phyloP scores from a whole-genome alignment of 441 rosid species.

The Geranium incanum region DNA sequence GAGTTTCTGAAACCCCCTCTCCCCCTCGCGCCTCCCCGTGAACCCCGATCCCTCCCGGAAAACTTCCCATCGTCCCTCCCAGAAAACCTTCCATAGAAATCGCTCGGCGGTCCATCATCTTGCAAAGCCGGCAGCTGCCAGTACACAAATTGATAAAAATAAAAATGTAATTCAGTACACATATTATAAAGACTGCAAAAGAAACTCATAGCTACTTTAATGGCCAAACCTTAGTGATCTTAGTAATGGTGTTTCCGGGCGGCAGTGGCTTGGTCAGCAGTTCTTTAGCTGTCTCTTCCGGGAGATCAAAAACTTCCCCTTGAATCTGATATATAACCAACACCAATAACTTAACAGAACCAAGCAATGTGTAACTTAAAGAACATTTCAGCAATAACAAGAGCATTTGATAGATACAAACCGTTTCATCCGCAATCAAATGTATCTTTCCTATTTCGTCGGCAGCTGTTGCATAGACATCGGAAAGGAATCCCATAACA shows the following conservation, averaged over 20 bases:
- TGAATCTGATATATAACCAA: slow-evolving; percentile 52
- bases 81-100: slow-evolving; percentile 75
- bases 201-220: not conserved
- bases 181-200: not conserved
- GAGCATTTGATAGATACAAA: slow-evolving; percentile 24
- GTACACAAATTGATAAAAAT: not conserved
- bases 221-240: slow-evolving; percentile 61
- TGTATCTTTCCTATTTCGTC: slow-evolving; percentile 85
- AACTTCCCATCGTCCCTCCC: slow-evolving; percentile 43
- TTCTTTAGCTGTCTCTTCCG: slow-evolving; percentile 85
- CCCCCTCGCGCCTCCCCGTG: slow-evolving; percentile 25
- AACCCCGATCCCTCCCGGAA: slow-evolving; percentile 40
- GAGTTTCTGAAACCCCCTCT: slow-evolving; percentile 46
- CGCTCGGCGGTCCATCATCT: slow-evolving; percentile 85
- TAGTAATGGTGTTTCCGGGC: slow-evolving; percentile 64
- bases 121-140: slow-evolving; percentile 80
- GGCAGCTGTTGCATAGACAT: slow-evolving; percentile 72
- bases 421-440: slow-evolving; percentile 85
- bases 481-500: slow-evolving; percentile 86
- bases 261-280: slow-evolving; percentile 60
- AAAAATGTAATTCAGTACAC: not conserved
- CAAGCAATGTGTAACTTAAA: slow-evolving; percentile 6
- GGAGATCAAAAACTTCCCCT: slow-evolving; percentile 95
- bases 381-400: slow-evolving; percentile 8
- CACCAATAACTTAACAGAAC: not conserved